Conservation (phyloP, 1,284 basidiomycete species). For the Mycosarcoma maydis region DNA sequence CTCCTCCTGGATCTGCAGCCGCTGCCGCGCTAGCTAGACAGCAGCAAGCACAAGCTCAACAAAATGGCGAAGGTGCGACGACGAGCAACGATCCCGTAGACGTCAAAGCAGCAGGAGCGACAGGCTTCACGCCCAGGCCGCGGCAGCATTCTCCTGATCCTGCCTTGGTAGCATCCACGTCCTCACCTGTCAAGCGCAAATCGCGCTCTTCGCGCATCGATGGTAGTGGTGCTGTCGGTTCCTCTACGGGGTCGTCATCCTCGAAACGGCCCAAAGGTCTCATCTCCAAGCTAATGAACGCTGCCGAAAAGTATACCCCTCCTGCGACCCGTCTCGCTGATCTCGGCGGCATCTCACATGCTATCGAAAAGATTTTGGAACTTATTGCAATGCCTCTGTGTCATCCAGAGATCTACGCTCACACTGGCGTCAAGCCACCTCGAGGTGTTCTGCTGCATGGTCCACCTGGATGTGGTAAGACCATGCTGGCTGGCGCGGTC, state of each 20-base stretch:
- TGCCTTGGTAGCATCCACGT: conserved; percentile 10
- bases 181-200: conserved; percentile 53
- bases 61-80: conserved; percentile 23
- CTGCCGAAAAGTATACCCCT: conserved; percentile 56
- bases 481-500: conserved; percentile 72
- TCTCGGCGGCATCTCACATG: conserved; percentile 85
- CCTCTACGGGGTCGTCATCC: conserved; percentile 17
- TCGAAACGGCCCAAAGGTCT: conserved; percentile 42
- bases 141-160: conserved; percentile 36
- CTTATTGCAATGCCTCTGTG: conserved; percentile 92
- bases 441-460: conserved; percentile 94
- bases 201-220: conserved; percentile 45
- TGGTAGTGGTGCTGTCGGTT: conserved; percentile 9
- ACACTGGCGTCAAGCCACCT: conserved; percentile 91
- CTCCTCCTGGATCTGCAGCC: conserved; percentile 54
- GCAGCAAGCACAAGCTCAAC: conserved; percentile 28
- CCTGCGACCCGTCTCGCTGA: conserved; percentile 80
- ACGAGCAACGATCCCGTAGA: conserved; percentile 3
- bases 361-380: conserved; percentile 92
- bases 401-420: conserved; percentile 93
- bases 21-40: conserved; percentile 47
- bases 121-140: conserved; percentile 36
- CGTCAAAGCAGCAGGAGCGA: not conserved
- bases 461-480: conserved; percentile 94
- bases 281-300: conserved; percentile 24